Conservation (phyloP, 768 basidiomycete genomes). For the Pleurotus cornucopiae region DNA sequence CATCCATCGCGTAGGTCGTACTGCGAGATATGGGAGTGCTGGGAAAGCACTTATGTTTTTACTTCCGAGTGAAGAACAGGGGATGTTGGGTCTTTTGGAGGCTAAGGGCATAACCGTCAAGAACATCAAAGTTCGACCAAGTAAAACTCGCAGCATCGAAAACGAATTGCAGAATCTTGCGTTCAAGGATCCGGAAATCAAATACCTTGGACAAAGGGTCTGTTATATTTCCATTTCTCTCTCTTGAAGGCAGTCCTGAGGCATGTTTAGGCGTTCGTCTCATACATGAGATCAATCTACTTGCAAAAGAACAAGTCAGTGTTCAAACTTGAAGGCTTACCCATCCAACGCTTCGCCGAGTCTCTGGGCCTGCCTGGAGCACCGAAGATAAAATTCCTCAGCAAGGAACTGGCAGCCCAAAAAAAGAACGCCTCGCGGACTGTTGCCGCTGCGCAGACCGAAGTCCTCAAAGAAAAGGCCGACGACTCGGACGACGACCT, state of each 20-base stretch:
- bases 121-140: constrained; percentile 84
- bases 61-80: constrained; percentile 88
- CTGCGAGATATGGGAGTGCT: constrained; percentile 87
- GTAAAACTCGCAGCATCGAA: constrained; percentile 80
- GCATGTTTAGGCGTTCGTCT: constrained; percentile 77
- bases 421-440: constrained; percentile 70
- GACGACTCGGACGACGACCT: constrained; percentile 17
- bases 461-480: constrained; percentile 18
- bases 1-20: constrained; percentile 94
- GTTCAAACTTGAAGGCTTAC: constrained; percentile 83
- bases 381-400: constrained; percentile 90
- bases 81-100: constrained; percentile 70
- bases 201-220: constrained; percentile 92
- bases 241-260: neutral
- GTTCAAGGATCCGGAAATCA: constrained; percentile 95
- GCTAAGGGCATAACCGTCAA: constrained; percentile 69
- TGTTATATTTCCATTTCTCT: constrained; percentile 21
- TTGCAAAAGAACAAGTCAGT: constrained; percentile 92
- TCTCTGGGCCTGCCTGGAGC: constrained; percentile 91
- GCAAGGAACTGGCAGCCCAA: constrained; percentile 60
- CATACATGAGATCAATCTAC: constrained; percentile 89
- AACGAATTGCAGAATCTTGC: constrained; percentile 89
- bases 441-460: constrained; percentile 30
- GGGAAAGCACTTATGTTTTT: constrained; percentile 84
- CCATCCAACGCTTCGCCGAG: constrained; percentile 80